Evolutionary conservation across 176 grass and related monocot species (phyloP).

Genomic region (Otatea glauca): DNA sequence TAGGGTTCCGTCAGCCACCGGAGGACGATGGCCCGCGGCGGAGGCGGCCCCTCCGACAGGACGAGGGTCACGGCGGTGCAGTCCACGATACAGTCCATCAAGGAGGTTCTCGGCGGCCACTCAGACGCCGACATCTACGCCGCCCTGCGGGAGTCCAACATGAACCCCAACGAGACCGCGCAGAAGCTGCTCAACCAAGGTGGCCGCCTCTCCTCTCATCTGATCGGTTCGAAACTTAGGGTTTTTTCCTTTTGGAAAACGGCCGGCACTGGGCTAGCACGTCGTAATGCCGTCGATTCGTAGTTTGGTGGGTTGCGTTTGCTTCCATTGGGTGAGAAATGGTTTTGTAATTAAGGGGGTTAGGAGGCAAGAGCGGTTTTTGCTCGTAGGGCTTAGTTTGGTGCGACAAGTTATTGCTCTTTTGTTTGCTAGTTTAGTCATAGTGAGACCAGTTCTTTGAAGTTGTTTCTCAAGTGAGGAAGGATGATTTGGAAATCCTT

Average conservation of each 20-base stretch:
- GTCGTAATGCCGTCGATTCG: not conserved
- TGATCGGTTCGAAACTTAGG: constrained; percentile 37
- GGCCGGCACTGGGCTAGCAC: constrained; percentile 21
- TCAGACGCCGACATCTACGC: constrained; percentile 84
- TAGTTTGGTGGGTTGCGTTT: not conserved
- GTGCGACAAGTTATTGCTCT: no score
- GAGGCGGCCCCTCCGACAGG: constrained; percentile 16
- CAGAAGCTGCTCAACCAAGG: constrained; percentile 93
- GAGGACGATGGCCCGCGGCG: constrained; percentile 48
- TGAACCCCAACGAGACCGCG: constrained; percentile 89
- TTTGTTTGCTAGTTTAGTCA: no score
- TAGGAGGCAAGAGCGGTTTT: no score
- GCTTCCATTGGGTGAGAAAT: not conserved
- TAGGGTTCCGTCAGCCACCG: constrained; percentile 40
- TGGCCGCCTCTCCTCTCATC: constrained; percentile 15
- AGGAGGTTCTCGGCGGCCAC: constrained; percentile 84
- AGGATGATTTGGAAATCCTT: no score
- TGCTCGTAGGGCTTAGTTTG: no score
- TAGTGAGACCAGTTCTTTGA: no score
- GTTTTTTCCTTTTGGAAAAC: not conserved
- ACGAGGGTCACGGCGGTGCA: constrained; percentile 33
- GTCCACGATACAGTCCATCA: constrained; percentile 80
- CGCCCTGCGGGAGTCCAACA: constrained; percentile 80
- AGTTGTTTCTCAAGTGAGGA: no score
- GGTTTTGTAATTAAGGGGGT: no score